Conservation (phyloP, 2,329 filamentous ascomycete genomes). For the Apiospora pterosperma region DNA sequence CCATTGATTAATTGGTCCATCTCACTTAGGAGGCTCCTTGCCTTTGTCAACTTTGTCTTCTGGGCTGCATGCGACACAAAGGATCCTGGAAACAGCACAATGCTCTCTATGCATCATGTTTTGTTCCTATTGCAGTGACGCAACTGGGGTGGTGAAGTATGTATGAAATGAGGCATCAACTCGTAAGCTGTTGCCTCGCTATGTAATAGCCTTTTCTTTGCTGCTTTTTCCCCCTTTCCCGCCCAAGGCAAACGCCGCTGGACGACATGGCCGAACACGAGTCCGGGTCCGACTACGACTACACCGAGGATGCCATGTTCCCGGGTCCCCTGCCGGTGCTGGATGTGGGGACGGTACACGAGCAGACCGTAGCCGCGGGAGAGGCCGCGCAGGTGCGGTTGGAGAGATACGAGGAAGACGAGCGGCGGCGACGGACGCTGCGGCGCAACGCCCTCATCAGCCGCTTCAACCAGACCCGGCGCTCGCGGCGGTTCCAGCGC, state of each 20-base stretch:
- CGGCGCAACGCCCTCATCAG: background rate
- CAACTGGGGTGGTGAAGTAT: background rate
- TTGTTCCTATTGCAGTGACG: background rate
- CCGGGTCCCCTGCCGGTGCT: background rate
- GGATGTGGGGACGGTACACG: background rate
- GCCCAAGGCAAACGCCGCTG: background rate
- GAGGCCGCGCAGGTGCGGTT: background rate
- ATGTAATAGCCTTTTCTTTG: no score
- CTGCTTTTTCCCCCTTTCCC: no score
- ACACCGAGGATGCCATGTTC: background rate
- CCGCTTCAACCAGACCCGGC: background rate
- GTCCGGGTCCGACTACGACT: background rate
- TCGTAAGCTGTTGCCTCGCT: background rate
- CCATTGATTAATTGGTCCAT: background rate
- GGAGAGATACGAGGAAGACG: background rate
- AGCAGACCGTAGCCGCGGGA: background rate
- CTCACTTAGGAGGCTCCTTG: background rate
- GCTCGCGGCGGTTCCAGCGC: background rate
- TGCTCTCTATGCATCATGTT: background rate
- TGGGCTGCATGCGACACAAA: background rate
- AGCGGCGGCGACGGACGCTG: background rate
- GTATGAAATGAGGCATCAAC: background rate
- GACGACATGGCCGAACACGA: background rate
- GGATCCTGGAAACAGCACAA: background rate
- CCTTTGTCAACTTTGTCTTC: background rate